Conservation (phyloP, 2,329 filamentous ascomycete genomes). For the Paramyrothecium roridum region DNA sequence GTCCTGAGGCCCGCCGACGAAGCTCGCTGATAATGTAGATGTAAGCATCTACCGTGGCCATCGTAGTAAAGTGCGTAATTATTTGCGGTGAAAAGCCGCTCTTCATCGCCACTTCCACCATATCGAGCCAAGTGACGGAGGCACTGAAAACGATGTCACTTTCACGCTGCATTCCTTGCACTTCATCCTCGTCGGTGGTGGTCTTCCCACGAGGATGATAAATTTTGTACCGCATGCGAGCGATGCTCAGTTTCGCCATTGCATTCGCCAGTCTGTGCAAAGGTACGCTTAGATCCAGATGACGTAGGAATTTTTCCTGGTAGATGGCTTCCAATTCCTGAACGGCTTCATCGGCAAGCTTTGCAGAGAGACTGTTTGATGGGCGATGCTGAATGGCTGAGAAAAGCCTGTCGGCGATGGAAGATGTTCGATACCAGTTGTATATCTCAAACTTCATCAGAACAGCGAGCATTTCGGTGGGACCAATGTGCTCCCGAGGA, state of each 20-base stretch:
- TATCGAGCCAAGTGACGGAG: conserved; percentile 17
- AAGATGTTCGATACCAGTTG: conserved; percentile 19
- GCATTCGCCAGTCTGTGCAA: conserved; percentile 17
- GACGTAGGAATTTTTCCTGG: conserved; percentile 12
- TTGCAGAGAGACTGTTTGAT: conserved; percentile 4
- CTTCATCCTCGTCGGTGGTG: background rate
- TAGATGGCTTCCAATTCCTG: conserved; percentile 22
- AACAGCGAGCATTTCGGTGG: conserved; percentile 53
- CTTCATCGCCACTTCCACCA: conserved; percentile 10
- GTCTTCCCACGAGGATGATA: conserved; percentile 20
- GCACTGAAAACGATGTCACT: conserved; percentile 19
- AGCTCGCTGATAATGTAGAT: conserved; percentile 28
- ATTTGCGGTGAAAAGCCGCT: conserved; percentile 25
- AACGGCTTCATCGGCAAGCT: conserved; percentile 16
- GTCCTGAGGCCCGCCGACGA: conserved; percentile 11
- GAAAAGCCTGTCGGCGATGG: conserved; percentile 12
- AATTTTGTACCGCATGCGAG: conserved; percentile 24
- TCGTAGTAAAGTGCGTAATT: conserved; percentile 20
- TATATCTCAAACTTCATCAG: conserved; percentile 26
- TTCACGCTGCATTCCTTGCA: conserved; percentile 13
- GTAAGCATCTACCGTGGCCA: conserved; percentile 23
- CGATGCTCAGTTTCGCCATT: conserved; percentile 18
- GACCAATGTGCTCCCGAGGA: conserved; percentile 41
- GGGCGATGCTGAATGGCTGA: conserved; percentile 8
- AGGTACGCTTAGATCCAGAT: conserved; percentile 22